A percentile compares a stretch with the other conserved stretches of the same genome.
phyloP scores from a whole-genome alignment of 106 monocot species.

The Phalaenopsis equestris region DNA sequence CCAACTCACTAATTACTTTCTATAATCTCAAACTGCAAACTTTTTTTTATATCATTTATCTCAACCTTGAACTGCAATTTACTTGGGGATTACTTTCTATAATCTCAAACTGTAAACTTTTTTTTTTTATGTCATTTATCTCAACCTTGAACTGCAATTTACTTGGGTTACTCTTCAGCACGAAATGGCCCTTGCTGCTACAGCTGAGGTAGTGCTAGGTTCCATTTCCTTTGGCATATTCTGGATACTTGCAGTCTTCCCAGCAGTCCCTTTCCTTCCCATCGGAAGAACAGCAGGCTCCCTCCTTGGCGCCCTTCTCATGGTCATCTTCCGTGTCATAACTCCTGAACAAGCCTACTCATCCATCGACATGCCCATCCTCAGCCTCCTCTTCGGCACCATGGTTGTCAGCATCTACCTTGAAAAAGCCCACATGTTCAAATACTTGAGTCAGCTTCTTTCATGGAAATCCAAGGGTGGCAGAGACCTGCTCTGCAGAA shows the following conservation, averaged over 20 bases:
- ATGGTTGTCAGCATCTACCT: conserved; percentile 83
- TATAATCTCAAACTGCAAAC: not conserved
- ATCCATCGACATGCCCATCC: conserved; percentile 77
- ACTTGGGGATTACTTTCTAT: not conserved
- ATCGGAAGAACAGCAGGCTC: conserved; percentile 81
- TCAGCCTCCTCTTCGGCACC: conserved; percentile 84
- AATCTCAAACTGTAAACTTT: not conserved
- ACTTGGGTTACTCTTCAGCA: not conserved
- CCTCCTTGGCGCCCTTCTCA: conserved; percentile 64
- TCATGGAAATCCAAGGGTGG: conserved; percentile 65
- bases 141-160: not conserved
- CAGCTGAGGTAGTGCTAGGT: conserved; percentile 47
- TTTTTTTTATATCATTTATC: not conserved
- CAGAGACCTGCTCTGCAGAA: conserved; percentile 59
- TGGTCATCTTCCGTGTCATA: conserved; percentile 67
- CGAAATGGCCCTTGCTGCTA: conserved; percentile 57
- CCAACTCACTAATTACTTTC: not conserved
- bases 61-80: no score
- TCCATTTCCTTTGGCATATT: conserved; percentile 68
- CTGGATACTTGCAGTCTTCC: conserved; percentile 84
- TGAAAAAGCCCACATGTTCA: conserved; percentile 77
- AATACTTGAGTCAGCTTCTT: conserved; percentile 53
- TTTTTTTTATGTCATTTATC: not conserved
- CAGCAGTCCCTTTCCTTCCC: conserved; percentile 73
- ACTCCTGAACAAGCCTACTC: conserved; percentile 62